These are phyloP conservation scores for Medicago arabica DNA, from an alignment of 306 rosid genomes.

Conservation along the genomic window DNA sequence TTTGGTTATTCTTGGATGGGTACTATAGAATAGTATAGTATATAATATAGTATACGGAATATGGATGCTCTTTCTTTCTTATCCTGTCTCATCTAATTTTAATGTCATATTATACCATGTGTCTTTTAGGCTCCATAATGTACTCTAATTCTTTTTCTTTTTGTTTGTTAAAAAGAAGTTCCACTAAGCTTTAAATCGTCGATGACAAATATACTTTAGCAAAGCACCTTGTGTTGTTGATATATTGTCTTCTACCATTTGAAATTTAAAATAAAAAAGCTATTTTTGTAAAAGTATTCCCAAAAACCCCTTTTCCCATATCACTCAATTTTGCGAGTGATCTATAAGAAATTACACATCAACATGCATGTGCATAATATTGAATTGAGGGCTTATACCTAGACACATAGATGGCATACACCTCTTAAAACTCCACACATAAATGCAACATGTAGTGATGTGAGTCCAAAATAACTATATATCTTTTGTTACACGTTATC, in stretches of 20 bases:
- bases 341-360: neutral
- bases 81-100: constrained; percentile 42
- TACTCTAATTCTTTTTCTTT: constrained; percentile 36
- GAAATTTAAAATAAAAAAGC: neutral
- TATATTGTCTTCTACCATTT: constrained; percentile 29
- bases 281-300: constrained; percentile 9
- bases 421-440: too few species aligned
- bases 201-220: constrained; percentile 39
- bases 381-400: neutral
- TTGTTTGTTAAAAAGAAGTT: constrained; percentile 43
- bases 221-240: constrained; percentile 42
- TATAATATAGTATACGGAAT: constrained; percentile 45
- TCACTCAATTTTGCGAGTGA: neutral
- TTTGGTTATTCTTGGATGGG: constrained; percentile 48
- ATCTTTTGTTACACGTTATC: too few species aligned
- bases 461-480: too few species aligned
- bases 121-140: constrained; percentile 61
- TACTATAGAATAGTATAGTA: constrained; percentile 1
- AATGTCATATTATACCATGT: constrained; percentile 23
- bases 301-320: neutral
- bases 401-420: too few species aligned
- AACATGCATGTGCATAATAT: neutral
- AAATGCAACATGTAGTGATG: too few species aligned
- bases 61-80: constrained; percentile 45
- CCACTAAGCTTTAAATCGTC: constrained; percentile 44